These are phyloP conservation scores for Rhazya stricta DNA, from an alignment of 257 asterid species.

Conservation along the genomic window DNA sequence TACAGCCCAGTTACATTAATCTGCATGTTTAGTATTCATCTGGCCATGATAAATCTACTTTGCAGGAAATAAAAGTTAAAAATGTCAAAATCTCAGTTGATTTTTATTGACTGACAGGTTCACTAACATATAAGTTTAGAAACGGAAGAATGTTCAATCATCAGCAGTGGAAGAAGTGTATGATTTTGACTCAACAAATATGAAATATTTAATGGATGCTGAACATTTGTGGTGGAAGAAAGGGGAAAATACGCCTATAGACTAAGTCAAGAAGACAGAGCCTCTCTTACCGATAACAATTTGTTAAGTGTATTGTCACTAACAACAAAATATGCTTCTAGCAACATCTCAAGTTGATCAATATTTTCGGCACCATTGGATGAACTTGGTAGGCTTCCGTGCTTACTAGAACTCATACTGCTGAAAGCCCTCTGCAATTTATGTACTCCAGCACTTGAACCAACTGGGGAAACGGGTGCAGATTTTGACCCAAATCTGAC, in stretches of 20 bases:
- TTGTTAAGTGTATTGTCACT: constrained; percentile 83
- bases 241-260: background rate
- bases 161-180: background rate
- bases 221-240: background rate
- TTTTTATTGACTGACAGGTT: background rate
- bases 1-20: background rate
- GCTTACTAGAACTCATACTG: constrained; percentile 69
- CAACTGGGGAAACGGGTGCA: constrained; percentile 83
- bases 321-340: constrained; percentile 88
- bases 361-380: constrained; percentile 64
- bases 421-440: constrained; percentile 81
- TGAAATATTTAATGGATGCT: background rate
- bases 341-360: constrained; percentile 96
- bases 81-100: background rate
- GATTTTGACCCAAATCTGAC: constrained; percentile 47
- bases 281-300: constrained; percentile 67
- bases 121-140: background rate
- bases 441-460: constrained; percentile 48
- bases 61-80: background rate
- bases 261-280: background rate
- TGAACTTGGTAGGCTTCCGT: constrained; percentile 74
- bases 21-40: background rate
- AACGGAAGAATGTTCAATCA: background rate
- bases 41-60: no score
- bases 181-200: background rate